These are phyloP conservation scores for Cubamyces sp. DNA, from an alignment of 768 basidiomycete species.

Conservation along the genomic window DNA sequence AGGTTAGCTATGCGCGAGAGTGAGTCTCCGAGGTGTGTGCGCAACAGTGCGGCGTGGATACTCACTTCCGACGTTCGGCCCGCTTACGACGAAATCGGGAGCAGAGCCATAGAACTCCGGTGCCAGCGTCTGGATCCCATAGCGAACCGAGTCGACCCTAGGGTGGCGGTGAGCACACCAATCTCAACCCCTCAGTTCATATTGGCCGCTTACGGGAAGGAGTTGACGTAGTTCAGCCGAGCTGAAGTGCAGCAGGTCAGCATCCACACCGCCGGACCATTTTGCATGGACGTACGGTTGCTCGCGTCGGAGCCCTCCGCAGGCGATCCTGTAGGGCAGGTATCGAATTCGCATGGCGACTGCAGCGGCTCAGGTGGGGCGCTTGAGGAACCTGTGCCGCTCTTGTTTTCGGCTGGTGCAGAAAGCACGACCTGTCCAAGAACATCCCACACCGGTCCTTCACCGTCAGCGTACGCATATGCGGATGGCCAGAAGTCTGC, in stretches of 20 bases:
- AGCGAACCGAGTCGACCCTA: constrained; percentile 43
- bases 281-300: constrained; percentile 37
- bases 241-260: constrained; percentile 27
- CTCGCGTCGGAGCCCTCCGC: constrained; percentile 46
- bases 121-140: constrained; percentile 44
- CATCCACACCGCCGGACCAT: not conserved
- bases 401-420: constrained; percentile 49
- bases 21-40: not conserved
- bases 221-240: constrained; percentile 48
- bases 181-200: not conserved
- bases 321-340: constrained; percentile 47
- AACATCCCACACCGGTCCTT: not conserved
- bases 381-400: constrained; percentile 49
- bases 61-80: constrained; percentile 40
- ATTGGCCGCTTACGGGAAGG: constrained; percentile 38
- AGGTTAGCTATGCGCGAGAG: constrained; percentile 18
- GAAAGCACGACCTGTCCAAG: constrained; percentile 47
- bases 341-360: constrained; percentile 46
- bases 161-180: not conserved
- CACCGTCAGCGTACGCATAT: not conserved
- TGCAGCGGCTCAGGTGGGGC: constrained; percentile 37
- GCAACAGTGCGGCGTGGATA: not conserved
- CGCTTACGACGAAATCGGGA: constrained; percentile 45
- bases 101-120: constrained; percentile 38
- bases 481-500: constrained; percentile 8